Conservation (phyloP, 305 asterid species). For the Galium porrigens region DNA sequence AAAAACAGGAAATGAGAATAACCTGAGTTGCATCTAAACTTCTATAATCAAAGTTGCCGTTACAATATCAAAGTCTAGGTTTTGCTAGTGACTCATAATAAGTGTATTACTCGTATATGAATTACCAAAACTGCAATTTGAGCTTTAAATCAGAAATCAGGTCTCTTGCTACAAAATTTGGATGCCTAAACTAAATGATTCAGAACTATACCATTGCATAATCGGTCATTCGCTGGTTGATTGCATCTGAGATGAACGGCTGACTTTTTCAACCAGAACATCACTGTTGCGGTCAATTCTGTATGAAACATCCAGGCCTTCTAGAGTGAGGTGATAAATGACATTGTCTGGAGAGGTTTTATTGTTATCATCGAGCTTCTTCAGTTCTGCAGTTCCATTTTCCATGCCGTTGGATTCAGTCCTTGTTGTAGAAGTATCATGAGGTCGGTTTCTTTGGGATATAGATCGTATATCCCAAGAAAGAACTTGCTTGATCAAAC, state of each 20-base stretch:
- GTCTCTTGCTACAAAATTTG: neutral
- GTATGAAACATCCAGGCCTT: constrained; percentile 58
- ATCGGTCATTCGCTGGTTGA: neutral
- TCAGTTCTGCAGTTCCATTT: constrained; percentile 8
- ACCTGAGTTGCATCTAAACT: too few relatives aligned
- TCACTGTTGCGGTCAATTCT: constrained; percentile 40
- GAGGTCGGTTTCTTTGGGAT: constrained; percentile 55
- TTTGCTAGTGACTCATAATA: neutral
- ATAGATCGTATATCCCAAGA: constrained; percentile 79
- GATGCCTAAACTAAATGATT: neutral
- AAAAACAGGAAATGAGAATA: neutral
- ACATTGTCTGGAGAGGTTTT: constrained; percentile 20
- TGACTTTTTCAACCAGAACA: constrained; percentile 48
- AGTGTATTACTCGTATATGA: neutral
- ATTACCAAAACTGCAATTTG: neutral
- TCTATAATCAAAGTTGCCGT: too few relatives aligned
- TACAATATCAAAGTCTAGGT: neutral
- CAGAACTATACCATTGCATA: neutral
- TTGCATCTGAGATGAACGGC: constrained; percentile 15
- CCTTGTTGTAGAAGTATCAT: constrained; percentile 14
- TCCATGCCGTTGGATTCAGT: constrained; percentile 12
- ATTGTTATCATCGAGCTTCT: constrained; percentile 18
- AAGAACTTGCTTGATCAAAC: constrained; percentile 61
- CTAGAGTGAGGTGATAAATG: constrained; percentile 55
- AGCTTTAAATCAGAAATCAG: neutral